Evolutionary conservation across 768 basidiomycete species (phyloP).

Genomic region (Suillus bovinus): DNA sequence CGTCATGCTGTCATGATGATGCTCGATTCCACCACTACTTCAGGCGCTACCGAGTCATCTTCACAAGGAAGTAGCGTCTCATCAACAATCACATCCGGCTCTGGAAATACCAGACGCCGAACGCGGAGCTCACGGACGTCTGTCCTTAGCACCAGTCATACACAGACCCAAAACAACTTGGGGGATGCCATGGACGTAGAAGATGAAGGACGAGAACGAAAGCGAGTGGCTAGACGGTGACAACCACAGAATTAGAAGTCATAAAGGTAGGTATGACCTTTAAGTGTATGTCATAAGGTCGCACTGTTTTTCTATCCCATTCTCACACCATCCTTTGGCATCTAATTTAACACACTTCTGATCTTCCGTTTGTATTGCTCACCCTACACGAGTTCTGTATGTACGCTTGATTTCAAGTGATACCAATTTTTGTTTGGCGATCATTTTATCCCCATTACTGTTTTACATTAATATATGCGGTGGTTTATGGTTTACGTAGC

Average conservation of each 20-base stretch:
- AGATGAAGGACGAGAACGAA: constrained; percentile 74
- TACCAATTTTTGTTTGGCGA: constrained; percentile 7
- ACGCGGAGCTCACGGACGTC: constrained; percentile 51
- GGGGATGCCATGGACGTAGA: constrained; percentile 72
- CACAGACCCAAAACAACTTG: constrained; percentile 39
- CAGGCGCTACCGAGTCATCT: constrained; percentile 38
- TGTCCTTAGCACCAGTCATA: constrained; percentile 35
- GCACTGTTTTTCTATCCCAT: background rate
- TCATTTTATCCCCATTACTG: background rate
- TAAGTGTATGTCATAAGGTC: constrained; percentile 13
- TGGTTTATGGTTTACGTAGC: constrained; percentile 3
- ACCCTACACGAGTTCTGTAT: background rate
- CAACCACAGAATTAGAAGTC: background rate
- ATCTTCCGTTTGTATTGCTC: constrained; percentile 1
- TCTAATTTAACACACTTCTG: constrained; percentile 4
- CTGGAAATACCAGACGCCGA: constrained; percentile 47
- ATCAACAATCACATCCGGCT: constrained; percentile 21
- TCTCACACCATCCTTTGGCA: background rate
- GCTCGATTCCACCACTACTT: constrained; percentile 53
- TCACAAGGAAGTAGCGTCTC: constrained; percentile 35
- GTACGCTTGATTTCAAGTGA: constrained; percentile 9
- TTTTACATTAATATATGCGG: constrained; percentile 7
- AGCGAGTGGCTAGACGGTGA: constrained; percentile 68
- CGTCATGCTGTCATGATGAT: constrained; percentile 81
- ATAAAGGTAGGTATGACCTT: constrained; percentile 1